Evolutionary conservation across 73 alveolate species (phyloP), one percentile per base, ranked within the genome.

Genomic region (Paramecium bursaria): DNA sequence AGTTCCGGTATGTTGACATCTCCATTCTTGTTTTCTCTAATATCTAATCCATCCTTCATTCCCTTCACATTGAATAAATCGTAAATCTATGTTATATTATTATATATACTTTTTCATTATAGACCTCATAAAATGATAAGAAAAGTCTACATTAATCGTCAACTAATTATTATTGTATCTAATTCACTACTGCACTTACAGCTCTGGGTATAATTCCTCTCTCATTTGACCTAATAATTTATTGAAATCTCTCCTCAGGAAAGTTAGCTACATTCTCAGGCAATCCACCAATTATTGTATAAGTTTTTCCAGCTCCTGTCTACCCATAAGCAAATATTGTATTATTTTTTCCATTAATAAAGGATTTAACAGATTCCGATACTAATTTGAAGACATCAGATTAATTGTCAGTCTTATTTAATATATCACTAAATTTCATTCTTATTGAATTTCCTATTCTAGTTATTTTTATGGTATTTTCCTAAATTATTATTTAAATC

Each of bases 301-400:
- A 79, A 9, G 89, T 79, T 79, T 79, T 79, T 33, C 89, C 89
- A 54, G 89, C 89, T 31, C 89, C 89, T 13, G 89, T 79, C 42
- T 79, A 53, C 26, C 89, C 89, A 79, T 79, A 79, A 39, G 89
- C 89, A 79, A 79, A 79, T 7, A 79, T 79, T n/a, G 89, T 79
- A 51, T 79, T 79, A 11, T 79, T 79, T 2, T 53, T 79, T 79
- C 89, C 89, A 49, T 53, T 13, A 11, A 79, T 25, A 26, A 79
- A 79, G 15, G 89, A 79, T 27, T 42, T 53, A 14, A 79, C 54
- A 21, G 85, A 54, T 54, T 79, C 89, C 11, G 75, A 52, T 22
- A 73, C 76, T 13, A 79, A 50, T 15, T 47, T 26, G 42, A 53
- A 46, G 25, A 79, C 89, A 54, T 79, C 89, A 1, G 51, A 21